phyloP scores from a whole-genome alignment of 257 asterid genomes.

The Datura wrightii region DNA sequence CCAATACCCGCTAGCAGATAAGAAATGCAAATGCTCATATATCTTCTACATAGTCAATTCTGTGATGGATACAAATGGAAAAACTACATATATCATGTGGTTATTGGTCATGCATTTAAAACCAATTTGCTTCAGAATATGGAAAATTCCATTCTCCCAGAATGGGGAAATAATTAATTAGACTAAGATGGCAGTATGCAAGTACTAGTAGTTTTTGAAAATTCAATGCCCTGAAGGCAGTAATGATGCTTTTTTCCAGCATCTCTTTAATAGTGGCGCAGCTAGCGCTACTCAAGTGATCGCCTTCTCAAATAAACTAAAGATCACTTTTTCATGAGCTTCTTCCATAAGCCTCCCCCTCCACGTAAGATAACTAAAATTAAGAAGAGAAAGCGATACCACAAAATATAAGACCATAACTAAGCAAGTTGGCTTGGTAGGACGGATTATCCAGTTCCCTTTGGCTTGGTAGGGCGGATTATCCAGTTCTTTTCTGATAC shows the following conservation, averaged over 20 bases:
- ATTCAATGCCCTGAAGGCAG: neutral
- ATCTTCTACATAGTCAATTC: neutral
- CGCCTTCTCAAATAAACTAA: neutral
- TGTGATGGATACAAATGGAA: neutral
- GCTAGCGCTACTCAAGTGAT: neutral
- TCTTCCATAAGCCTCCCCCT: neutral
- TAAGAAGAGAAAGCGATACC: neutral
- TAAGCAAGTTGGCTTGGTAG: neutral
- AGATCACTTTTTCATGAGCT: neutral
- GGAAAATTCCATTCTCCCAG: neutral
- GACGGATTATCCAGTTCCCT: slow-evolving; percentile 5
- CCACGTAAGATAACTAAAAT: neutral
- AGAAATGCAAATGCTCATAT: neutral
- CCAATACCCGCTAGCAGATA: neutral
- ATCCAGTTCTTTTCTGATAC: neutral
- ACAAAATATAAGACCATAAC: neutral
- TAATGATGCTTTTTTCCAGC: neutral
- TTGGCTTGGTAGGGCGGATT: neutral
- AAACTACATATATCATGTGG: neutral
- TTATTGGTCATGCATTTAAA: neutral
- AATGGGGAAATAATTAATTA: neutral
- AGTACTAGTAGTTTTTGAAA: neutral
- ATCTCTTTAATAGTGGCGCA: neutral
- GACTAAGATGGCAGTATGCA: neutral
- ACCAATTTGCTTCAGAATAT: neutral